These are phyloP conservation scores for Lachancea cidri DNA, from an alignment of 805 yeast genomes.

Conservation along the genomic window DNA sequence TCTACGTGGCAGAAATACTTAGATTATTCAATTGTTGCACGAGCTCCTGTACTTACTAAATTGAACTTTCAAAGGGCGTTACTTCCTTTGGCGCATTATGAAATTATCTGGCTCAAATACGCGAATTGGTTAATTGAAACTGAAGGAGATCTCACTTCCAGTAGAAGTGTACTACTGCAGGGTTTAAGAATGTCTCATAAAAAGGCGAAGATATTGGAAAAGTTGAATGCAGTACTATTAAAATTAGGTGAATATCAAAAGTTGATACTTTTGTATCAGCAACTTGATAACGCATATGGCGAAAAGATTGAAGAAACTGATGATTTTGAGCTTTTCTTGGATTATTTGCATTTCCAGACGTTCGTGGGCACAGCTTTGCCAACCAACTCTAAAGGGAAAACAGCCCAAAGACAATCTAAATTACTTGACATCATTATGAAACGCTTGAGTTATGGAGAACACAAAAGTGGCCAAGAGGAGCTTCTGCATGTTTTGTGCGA, in stretches of 20 bases:
- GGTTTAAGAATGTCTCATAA: slow-evolving; percentile 20
- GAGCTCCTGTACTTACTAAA: slow-evolving; percentile 18
- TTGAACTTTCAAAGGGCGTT: slow-evolving; percentile 32
- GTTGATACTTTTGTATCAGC: slow-evolving; percentile 13
- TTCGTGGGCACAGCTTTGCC: slow-evolving; percentile 13
- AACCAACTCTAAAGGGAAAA: slow-evolving; percentile 12
- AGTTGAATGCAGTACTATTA: slow-evolving; percentile 18
- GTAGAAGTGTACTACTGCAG: slow-evolving; percentile 20
- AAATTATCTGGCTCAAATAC: slow-evolving; percentile 29
- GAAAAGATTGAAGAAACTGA: slow-evolving; percentile 19
- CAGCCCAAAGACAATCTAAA: too few species aligned
- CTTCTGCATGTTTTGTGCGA: slow-evolving; percentile 20
- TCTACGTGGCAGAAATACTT: slow-evolving; percentile 27
- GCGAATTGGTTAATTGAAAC: slow-evolving; percentile 26
- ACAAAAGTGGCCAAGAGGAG: slow-evolving; percentile 16
- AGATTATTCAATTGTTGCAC: slow-evolving; percentile 22
- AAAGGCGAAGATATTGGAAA: slow-evolving; percentile 20
- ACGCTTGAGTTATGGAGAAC: slow-evolving; percentile 16
- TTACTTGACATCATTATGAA: slow-evolving; percentile 17
- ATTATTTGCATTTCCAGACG: slow-evolving; percentile 23
- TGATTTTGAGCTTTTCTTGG: slow-evolving; percentile 30
- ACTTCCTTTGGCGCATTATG: slow-evolving; percentile 28
- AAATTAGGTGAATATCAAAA: slow-evolving; percentile 19
- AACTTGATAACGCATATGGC: slow-evolving; percentile 12
- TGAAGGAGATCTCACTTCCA: slow-evolving; percentile 18